Base-by-base conservation (phyloP, 2,329 filamentous ascomycete species). In the Talaromyces amestolkiae region DNA sequence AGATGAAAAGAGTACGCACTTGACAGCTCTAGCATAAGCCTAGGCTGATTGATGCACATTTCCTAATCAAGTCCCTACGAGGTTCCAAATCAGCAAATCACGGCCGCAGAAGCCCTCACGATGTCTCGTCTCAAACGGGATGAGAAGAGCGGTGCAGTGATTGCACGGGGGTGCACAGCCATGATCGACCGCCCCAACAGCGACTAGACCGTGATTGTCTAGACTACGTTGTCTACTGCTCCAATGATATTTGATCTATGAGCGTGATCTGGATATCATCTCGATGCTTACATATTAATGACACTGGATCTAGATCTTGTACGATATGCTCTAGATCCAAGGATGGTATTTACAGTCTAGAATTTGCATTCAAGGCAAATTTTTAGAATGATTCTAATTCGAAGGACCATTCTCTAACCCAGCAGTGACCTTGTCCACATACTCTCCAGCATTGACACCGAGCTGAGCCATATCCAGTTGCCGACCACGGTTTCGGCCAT, bases 401-500 rank as follows among this genome's bases (percentile, higher is more conserved):
- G 51, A 58, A 22, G 24, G 24, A 49, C 51, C 64, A 51, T 67
- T 62, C 33, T 81, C 78, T 68, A 81, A 71, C 9, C 74, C 78
- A 41, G 72, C 73, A 22, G 80, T 81, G 64, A 78, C 73, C 49
- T 74, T 75, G 47, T 78, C 77, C 35, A 82, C 81, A 73, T 80
- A 82, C 58, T 77, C 76, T 59, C 75, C 73, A 22, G 78, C 80
- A 69, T 76, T 78, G 65, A 75, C 76, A 11, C 79, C 78, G 67
- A 82, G 68, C 68, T 74, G 75, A 13, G 74, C 76, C 63, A 82
- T 66, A 71, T 81, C 77, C 22, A 82, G 71, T 3, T 75, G 76
- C 49, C 76, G 78, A 31, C 62, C 69, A 31, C 73, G 17, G 41
- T 62, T 62, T 15, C 77, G 84, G 68, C 94, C 90, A 81, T 93